phyloP scores from a whole-genome alignment of 805 yeast genomes.

The Zygosaccharomyces bailii region DNA sequence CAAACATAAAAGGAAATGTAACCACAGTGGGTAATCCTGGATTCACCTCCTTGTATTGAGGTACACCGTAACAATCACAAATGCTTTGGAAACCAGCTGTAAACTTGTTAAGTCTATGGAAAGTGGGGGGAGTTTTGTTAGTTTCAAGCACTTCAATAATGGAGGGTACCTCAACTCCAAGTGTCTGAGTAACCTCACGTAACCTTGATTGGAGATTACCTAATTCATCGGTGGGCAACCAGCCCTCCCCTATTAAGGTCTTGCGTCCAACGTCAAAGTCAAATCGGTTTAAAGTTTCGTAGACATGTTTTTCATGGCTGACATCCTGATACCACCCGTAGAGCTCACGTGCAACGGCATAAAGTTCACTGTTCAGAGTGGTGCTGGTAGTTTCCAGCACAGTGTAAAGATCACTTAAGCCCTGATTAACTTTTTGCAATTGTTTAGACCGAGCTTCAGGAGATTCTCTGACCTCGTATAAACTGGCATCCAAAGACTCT shows the following conservation, averaged over 20 bases:
- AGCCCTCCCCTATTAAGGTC: constrained; percentile 69
- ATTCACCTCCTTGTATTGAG: constrained; percentile 70
- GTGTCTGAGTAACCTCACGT: constrained; percentile 36
- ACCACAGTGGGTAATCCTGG: constrained; percentile 73
- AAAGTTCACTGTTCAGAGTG: constrained; percentile 61
- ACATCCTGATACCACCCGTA: constrained; percentile 54
- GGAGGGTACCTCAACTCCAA: constrained; percentile 39
- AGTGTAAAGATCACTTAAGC: constrained; percentile 47
- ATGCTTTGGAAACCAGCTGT: constrained; percentile 67
- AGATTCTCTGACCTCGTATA: constrained; percentile 53
- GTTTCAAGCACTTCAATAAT: constrained; percentile 61
- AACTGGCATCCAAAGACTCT: constrained; percentile 63
- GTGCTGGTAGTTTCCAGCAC: constrained; percentile 48
- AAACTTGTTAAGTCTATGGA: constrained; percentile 64
- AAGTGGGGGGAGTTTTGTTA: constrained; percentile 67
- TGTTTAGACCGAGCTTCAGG: constrained; percentile 38
- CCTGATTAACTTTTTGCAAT: constrained; percentile 38
- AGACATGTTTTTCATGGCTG: constrained; percentile 56
- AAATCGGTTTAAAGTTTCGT: constrained; percentile 58
- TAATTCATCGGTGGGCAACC: constrained; percentile 62
- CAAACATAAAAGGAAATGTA: constrained; percentile 79
- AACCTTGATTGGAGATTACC: constrained; percentile 44
- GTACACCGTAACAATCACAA: constrained; percentile 74
- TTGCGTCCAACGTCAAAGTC: constrained; percentile 65
- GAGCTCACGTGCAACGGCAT: constrained; percentile 60